A percentile compares a stretch with the other conserved stretches of the same genome.
Evolutionary conservation across 192 early-diverging fungal species (phyloP).

Genomic region (Backusella sp.): DNA sequence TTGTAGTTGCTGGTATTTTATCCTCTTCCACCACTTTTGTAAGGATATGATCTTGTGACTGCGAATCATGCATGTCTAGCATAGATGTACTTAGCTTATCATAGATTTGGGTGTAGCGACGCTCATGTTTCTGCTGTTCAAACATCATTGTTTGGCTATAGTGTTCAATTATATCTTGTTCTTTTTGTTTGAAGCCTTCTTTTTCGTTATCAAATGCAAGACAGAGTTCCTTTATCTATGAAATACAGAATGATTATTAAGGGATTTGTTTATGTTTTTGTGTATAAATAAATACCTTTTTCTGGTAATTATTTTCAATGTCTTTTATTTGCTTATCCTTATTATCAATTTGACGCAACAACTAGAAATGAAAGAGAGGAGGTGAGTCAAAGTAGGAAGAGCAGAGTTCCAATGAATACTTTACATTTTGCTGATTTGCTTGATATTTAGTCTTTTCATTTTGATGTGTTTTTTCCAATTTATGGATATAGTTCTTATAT

Average conservation of each 20-base stretch:
- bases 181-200: background rate
- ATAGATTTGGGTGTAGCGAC: background rate
- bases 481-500: background rate
- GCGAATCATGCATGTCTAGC: background rate
- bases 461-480: background rate
- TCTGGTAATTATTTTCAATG: background rate
- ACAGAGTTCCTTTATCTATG: background rate
- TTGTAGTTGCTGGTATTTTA: background rate
- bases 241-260: background rate
- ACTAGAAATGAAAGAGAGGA: background rate
- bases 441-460: background rate
- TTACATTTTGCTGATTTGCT: constrained; percentile 1
- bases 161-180: background rate
- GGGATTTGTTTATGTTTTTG: background rate
- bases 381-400: background rate
- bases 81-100: background rate
- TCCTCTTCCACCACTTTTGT: background rate
- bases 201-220: background rate
- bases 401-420: background rate
- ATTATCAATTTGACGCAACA: constrained; percentile 17
- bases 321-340: background rate
- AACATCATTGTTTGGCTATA: background rate
- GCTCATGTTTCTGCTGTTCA: background rate
- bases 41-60: background rate
- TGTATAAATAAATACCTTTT: constrained; percentile 1